Percentiles rank a stretch among this genome's conserved stretches.
phyloP scores from a whole-genome alignment of 2,329 filamentous ascomycete genomes.

The Botrytis fragariae region DNA sequence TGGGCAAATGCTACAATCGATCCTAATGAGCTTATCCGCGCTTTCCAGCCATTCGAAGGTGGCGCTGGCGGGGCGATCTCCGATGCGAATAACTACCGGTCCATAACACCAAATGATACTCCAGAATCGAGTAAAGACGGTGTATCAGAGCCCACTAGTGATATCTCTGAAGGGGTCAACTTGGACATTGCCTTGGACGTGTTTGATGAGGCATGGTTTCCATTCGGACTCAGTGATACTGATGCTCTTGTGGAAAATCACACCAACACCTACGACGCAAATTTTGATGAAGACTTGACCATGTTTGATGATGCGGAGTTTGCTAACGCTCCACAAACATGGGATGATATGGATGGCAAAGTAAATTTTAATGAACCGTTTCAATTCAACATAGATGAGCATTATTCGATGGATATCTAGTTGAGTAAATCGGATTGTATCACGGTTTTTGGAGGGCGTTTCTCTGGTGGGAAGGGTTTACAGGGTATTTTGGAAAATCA shows the following conservation, averaged over 20 bases:
- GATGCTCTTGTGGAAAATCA: slow-evolving; percentile 33
- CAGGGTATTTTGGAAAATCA: slow-evolving; percentile 8
- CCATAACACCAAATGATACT: slow-evolving; percentile 60
- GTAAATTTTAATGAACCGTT: slow-evolving; percentile 54
- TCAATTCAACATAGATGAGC: slow-evolving; percentile 46
- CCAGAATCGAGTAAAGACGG: slow-evolving; percentile 63
- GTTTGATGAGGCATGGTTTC: slow-evolving; percentile 45
- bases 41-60: slow-evolving; percentile 44
- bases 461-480: slow-evolving; percentile 21
- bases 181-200: slow-evolving; percentile 52
- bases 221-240: slow-evolving; percentile 43
- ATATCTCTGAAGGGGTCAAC: slow-evolving; percentile 54
- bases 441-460: slow-evolving; percentile 24
- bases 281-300: slow-evolving; percentile 31
- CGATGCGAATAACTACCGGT: slow-evolving; percentile 54
- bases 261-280: slow-evolving; percentile 41
- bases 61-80: slow-evolving; percentile 49
- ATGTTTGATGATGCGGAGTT: slow-evolving; percentile 34
- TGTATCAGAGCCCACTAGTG: slow-evolving; percentile 59
- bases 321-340: slow-evolving; percentile 37
- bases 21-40: slow-evolving; percentile 49
- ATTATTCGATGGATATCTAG: slow-evolving; percentile 44
- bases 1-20: slow-evolving; percentile 52
- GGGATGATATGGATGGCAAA: slow-evolving; percentile 49
- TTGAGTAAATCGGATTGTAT: slow-evolving; percentile 24